A percentile compares a stretch with the other conserved stretches of the same genome.
Evolutionary conservation across 75 land plant species (phyloP).

Genomic region (Larix kaempferi): DNA sequence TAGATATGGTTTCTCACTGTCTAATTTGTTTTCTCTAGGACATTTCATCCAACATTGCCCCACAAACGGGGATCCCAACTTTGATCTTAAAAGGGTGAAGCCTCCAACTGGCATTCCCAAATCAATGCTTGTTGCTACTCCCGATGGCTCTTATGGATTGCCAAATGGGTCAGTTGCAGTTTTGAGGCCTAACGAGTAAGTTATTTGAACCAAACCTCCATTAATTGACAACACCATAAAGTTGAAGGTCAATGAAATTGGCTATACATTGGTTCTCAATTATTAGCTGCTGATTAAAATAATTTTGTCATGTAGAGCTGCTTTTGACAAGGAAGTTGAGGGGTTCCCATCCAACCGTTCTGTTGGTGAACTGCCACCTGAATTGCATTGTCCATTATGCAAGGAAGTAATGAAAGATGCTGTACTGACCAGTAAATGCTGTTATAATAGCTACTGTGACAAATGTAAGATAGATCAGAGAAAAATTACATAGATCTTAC

Average conservation of each 20-base stretch:
- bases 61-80: conserved; percentile 98
- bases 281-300: not conserved
- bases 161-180: conserved; percentile 92
- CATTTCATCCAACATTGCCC: conserved; percentile 99
- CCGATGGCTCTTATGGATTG: conserved; percentile 92
- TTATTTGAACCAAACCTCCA: not conserved
- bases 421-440: conserved; percentile 86
- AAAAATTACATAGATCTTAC: not conserved
- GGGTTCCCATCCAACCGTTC: conserved; percentile 56
- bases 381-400: conserved; percentile 82
- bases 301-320: conserved; percentile 49
- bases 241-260: not conserved
- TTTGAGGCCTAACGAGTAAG: conserved; percentile 89
- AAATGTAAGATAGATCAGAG: conserved; percentile 41
- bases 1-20: not conserved
- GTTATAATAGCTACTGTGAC: conserved; percentile 84
- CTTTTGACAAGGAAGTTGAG: conserved; percentile 89
- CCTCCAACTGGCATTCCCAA: conserved; percentile 99
- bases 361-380: conserved; percentile 73
- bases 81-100: conserved; percentile 82
- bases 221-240: not conserved
- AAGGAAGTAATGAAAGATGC: conserved; percentile 91
- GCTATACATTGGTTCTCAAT: not conserved
- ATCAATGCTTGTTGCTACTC: conserved; percentile 88
- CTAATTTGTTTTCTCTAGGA: conserved; percentile 34